Conservation (phyloP, 345 rosid genomes). For the Cochlearia excelsa region DNA sequence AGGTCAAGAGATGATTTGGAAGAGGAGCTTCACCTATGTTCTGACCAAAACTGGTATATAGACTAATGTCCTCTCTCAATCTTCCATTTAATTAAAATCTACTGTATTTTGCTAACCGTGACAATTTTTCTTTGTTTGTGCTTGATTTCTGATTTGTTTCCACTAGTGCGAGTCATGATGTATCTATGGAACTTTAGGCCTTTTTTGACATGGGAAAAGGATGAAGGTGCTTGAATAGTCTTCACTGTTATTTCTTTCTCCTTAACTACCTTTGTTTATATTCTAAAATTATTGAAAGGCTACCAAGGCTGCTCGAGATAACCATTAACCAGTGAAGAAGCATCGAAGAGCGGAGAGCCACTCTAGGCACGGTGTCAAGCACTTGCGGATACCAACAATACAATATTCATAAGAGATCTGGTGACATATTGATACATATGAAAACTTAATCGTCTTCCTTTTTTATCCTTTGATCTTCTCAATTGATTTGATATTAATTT, state of each 20-base stretch:
- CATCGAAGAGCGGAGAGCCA: constrained; percentile 54
- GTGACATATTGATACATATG: constrained; percentile 72
- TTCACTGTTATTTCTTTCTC: constrained; percentile 2
- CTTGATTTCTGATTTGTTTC: not conserved
- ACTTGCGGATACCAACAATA: constrained; percentile 70
- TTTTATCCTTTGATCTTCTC: constrained; percentile 13
- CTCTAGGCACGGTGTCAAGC: constrained; percentile 74
- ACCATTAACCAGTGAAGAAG: constrained; percentile 51
- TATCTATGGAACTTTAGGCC: constrained; percentile 78
- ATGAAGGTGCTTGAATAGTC: constrained; percentile 47
- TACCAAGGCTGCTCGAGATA: constrained; percentile 60
- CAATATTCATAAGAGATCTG: constrained; percentile 67
- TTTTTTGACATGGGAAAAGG: constrained; percentile 64
- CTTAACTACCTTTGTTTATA: constrained; percentile 18
- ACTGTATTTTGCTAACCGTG: not conserved
- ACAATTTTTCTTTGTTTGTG: no score
- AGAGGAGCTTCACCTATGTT: constrained; percentile 73
- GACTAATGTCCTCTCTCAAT: constrained; percentile 16
- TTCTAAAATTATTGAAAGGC: constrained; percentile 56
- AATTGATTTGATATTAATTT: constrained; percentile 7
- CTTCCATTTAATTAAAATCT: constrained; percentile 1
- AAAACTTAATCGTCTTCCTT: constrained; percentile 43
- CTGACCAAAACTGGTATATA: constrained; percentile 71
- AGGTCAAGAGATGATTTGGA: constrained; percentile 40
- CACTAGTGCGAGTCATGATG: constrained; percentile 80